These are phyloP conservation scores for Fusarium anthophilum DNA, from an alignment of 2,329 filamentous ascomycete genomes.

Conservation along the genomic window DNA sequence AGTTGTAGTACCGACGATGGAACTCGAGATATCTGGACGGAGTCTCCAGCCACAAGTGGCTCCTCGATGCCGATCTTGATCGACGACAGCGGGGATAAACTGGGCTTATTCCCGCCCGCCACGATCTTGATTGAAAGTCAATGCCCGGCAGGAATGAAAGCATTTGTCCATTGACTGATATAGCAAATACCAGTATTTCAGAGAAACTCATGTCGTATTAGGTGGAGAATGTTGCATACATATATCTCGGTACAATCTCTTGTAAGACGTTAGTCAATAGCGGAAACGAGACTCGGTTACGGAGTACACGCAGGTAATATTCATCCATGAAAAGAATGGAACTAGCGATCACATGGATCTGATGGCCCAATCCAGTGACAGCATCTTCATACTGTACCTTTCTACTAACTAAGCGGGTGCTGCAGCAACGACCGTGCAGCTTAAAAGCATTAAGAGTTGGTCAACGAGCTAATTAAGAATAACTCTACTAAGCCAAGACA, in stretches of 20 bases:
- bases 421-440: constrained; percentile 18
- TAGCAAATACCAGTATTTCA: background rate
- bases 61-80: constrained; percentile 24
- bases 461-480: background rate
- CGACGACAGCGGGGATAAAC: constrained; percentile 17
- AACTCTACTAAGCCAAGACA: background rate
- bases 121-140: constrained; percentile 22
- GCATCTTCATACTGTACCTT: constrained; percentile 1
- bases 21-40: background rate
- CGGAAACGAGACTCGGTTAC: constrained; percentile 12
- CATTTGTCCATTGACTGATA: too few species aligned
- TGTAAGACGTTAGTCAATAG: background rate
- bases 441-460: background rate
- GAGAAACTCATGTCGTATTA: background rate
- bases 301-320: constrained; percentile 11
- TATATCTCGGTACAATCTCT: background rate
- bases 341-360: constrained; percentile 20
- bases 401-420: constrained; percentile 7
- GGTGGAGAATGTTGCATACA: background rate
- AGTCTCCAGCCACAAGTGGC: constrained; percentile 31
- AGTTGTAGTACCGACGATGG: background rate
- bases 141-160: constrained; percentile 20
- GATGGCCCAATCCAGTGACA: constrained; percentile 15
- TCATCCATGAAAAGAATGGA: background rate
- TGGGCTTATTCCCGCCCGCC: constrained; percentile 20